phyloP scores from a whole-genome alignment of 345 rosid species.

The Raphanus raphanistrum region DNA sequence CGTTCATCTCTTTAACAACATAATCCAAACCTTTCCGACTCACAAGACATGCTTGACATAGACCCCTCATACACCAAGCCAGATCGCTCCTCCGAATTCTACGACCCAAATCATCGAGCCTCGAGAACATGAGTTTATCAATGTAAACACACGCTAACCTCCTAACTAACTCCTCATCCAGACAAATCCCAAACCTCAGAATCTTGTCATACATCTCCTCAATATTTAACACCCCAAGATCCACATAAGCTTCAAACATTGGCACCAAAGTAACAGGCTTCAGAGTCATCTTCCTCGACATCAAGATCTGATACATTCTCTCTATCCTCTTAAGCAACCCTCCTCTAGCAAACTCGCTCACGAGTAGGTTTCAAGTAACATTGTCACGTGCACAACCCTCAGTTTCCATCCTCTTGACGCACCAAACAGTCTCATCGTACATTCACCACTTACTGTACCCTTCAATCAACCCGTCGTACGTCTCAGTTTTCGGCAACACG shows the following conservation, averaged over 20 bases:
- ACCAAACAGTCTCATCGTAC: too few species aligned
- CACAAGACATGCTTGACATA: conserved; percentile 49
- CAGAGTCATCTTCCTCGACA: conserved; percentile 56
- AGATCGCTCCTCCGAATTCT: conserved; percentile 51
- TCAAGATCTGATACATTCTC: conserved; percentile 32
- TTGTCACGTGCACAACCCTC: too few species aligned
- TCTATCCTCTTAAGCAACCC: too few species aligned
- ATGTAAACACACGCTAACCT: conserved; percentile 64
- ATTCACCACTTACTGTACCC: too few species aligned
- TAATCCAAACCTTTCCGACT: conserved; percentile 66
- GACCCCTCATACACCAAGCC: conserved; percentile 60
- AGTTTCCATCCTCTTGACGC: too few species aligned
- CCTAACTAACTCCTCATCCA: conserved; percentile 56
- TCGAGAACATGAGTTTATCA: conserved; percentile 64
- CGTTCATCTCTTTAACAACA: conserved; percentile 52
- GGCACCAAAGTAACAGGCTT: conserved; percentile 52
- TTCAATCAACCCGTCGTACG: too few species aligned
- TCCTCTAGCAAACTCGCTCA: too few species aligned
- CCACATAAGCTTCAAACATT: conserved; percentile 64
- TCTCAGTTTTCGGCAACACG: too few species aligned
- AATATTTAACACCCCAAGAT: conserved; percentile 44
- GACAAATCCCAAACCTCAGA: conserved; percentile 31
- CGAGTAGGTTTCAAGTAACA: too few species aligned
- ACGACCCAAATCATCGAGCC: conserved; percentile 59
- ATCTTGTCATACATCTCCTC: conserved; percentile 41